Base-by-base conservation (phyloP, 768 basidiomycete genomes). In the Thelephora aurantiotincta region DNA sequence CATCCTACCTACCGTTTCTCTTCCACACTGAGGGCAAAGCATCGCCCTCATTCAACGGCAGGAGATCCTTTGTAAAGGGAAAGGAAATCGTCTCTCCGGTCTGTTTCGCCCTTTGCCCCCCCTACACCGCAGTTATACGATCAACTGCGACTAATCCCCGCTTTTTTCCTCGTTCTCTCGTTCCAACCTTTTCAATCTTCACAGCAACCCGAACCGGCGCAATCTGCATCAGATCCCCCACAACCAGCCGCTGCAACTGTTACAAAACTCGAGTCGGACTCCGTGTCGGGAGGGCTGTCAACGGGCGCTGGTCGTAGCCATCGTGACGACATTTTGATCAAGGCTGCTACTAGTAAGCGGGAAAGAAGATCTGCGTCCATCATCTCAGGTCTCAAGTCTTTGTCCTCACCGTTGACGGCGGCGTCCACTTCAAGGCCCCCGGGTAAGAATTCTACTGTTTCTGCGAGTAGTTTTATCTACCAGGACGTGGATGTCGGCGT, bases 1-100 rank as follows among this genome's bases (percentile, higher is more conserved):
- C 69, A 13, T 82, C 80, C 1, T 82, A 80, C 59, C 59, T 82
- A 22, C 80, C 80, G 3, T 82, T 82, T 59, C 60, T 82, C 14
- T 80, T 78, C 54, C 26, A 30, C 26, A 30, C 4, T 30, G 26
- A 30, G 26, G 26, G 9, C 26, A 30, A 9, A 9, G 26, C 9
- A 30, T 30, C 26, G 26, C 26, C 26, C 9, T 30, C 26, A 44
- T 62, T 64, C 47, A 66, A 65, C 56, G 79, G 79, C 35, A 68
- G 78, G 44, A 69, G 79, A 46, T 65, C 61, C 11, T 80, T 78
- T 52, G 59, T 63, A 48, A 62, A 64, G 42, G 77, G 78, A 19
- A 55, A 68, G 48, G 74, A 78, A 57, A 61, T 71, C 16, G 57
- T 55, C 11, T 49, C 51, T 47, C 60, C 60, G 54, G 57, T 57